Percentiles rank a stretch among this genome's conserved stretches.
Conservation (phyloP, 1,284 basidiomycete genomes). For the Neolentinus lepideus region DNA sequence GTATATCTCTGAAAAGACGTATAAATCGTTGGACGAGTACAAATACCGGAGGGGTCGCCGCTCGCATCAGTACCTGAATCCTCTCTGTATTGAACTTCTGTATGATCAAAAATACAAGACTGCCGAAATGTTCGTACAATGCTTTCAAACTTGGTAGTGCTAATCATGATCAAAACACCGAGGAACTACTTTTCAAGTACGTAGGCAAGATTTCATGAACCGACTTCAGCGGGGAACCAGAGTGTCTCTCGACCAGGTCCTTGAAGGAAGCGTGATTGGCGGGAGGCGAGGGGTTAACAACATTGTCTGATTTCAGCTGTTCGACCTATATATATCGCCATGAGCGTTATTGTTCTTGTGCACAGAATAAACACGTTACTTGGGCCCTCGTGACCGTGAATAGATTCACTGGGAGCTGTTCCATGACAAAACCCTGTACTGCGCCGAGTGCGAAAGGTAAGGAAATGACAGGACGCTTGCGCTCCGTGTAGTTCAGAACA, state of each 20-base stretch:
- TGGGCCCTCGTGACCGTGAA: constrained; percentile 64
- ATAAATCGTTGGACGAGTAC: no score
- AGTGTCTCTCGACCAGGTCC: constrained; percentile 32
- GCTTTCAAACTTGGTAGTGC: background rate
- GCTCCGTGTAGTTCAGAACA: constrained; percentile 44
- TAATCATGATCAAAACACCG: background rate
- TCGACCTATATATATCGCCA: constrained; percentile 32
- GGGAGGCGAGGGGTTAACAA: constrained; percentile 32
- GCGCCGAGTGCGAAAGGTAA: constrained; percentile 55
- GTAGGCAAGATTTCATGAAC: constrained; percentile 48
- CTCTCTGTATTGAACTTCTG: no score
- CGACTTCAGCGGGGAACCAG: constrained; percentile 31
- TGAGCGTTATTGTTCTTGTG: background rate
- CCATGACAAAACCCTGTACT: constrained; percentile 54
- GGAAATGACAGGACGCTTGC: constrained; percentile 48
- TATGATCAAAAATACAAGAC: no score
- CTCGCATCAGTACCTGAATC: no score
- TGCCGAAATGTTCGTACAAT: no score
- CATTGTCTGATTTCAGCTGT: constrained; percentile 53
- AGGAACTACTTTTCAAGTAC: constrained; percentile 27
- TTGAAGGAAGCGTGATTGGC: constrained; percentile 33
- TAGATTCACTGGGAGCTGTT: constrained; percentile 53
- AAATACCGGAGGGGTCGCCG: no score
- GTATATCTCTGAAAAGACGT: no score
- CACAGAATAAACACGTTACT: constrained; percentile 26